phyloP scores from a whole-genome alignment of 306 rosid species.

The Astragalus glycyphyllos region DNA sequence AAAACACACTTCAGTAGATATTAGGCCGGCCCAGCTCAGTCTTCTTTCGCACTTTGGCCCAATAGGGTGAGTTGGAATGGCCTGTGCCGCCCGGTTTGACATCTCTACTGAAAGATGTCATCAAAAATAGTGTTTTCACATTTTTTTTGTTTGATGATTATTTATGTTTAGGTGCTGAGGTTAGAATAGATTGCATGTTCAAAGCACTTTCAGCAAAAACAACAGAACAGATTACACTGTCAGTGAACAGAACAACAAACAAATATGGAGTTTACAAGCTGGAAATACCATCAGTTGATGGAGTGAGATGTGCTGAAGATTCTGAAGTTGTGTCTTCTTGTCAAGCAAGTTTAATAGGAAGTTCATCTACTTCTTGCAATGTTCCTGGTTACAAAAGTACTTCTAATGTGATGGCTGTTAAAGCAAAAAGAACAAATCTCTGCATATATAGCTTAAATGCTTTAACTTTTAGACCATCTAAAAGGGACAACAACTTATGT shows the following conservation, averaged over 20 bases:
- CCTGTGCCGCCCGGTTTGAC: no score
- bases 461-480: conserved; percentile 81
- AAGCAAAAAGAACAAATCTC: conserved; percentile 73
- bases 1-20: no score
- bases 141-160: conserved; percentile 5
- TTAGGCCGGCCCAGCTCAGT: no score
- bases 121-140: conserved; percentile 9
- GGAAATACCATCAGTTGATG: conserved; percentile 92
- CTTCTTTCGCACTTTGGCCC: no score
- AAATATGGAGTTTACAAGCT: conserved; percentile 74
- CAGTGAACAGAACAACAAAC: conserved; percentile 90
- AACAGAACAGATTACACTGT: conserved; percentile 74
- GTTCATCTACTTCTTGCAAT: conserved; percentile 78
- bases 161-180: conserved; percentile 74
- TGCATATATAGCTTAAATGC: conserved; percentile 90
- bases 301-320: conserved; percentile 89
- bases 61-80: no score
- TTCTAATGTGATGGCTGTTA: conserved; percentile 73
- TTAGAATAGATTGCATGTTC: conserved; percentile 77
- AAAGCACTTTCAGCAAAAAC: conserved; percentile 72
- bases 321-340: conserved; percentile 75
- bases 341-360: conserved; percentile 71
- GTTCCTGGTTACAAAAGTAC: conserved; percentile 85
- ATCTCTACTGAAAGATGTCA: background rate
- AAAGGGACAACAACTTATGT: conserved; percentile 62